Evolutionary conservation across 1,284 basidiomycete species (phyloP), one percentile per base, ranked within the genome.

Genomic region (Ganoderma meredithae): DNA sequence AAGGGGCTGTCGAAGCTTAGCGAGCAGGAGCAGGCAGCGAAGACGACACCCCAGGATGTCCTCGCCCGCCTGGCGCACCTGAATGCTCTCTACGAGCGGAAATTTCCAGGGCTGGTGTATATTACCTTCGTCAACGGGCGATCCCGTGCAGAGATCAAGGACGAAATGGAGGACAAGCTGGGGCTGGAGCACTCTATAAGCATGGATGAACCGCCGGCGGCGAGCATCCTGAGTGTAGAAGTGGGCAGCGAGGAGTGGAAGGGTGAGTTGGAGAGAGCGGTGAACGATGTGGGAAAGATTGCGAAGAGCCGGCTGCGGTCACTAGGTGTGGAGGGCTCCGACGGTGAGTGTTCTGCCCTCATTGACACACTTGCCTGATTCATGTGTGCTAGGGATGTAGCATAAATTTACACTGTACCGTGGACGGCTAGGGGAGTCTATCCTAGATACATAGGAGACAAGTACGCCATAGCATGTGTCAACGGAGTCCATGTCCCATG

Each of bases 61-160:
- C 81, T 94, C 19, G 84, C 78, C 10, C 86, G 91, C 10, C 83
- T 90, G 15, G 83, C 76, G 44, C 84, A 90, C 72, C 85, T 97
- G 62, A 97, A 97, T 74, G 83, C 81, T 8, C 87, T 89, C 68
- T 97, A 97, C 76, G 93, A 95, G 77, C 81, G 77, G 33, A 81
- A 82, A 62, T 97, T 90, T 75, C 90, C 92, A 0, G 89, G 90
- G 1, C 79, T 97, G 69, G 84, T 92, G 33, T 97, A 95, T 76
- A 93, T 97, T 80, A 97, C 95, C 3, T 97, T 96, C 76, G 96
- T 97, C 58, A 95, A 95, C 76, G 94, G 94, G 41, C 86, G 96
- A 66, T 86, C 88, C 65, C 84, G 95, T 59, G 85, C 86, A 36
- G 85, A 80, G 59, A 90, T 97, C 72, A 89, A 90, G 58, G 84